Evolutionary conservation across 2,329 filamentous ascomycete genomes (phyloP).

Genomic region (Stylonectria norvegica): DNA sequence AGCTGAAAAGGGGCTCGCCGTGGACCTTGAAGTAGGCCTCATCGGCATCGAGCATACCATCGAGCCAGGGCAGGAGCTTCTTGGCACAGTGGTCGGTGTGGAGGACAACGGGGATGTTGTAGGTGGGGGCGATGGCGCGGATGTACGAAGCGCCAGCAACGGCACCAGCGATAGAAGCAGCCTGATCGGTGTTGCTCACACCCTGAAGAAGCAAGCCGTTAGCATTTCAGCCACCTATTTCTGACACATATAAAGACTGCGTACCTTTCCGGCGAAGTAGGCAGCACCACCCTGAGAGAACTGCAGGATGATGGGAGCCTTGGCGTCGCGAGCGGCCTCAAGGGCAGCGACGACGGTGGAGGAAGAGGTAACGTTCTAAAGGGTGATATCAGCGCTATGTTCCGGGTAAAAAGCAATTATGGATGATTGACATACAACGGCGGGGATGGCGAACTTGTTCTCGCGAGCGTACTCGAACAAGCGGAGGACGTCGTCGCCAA

Average conservation of each 20-base stretch:
- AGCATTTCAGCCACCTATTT: too few relatives aligned
- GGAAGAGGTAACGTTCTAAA: slow-evolving; percentile 82
- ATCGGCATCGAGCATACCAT: slow-evolving; percentile 91
- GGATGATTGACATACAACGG: slow-evolving; percentile 49
- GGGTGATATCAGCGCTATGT: slow-evolving; percentile 31
- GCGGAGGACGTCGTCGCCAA: slow-evolving; percentile 51
- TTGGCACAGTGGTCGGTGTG: slow-evolving; percentile 99
- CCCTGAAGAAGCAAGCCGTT: slow-evolving; percentile 46
- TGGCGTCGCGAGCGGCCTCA: slow-evolving; percentile 90
- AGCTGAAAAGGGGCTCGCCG: slow-evolving; percentile 89
- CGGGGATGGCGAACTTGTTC: slow-evolving; percentile 84
- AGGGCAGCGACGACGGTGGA: slow-evolving; percentile 75
- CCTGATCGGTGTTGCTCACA: slow-evolving; percentile 75
- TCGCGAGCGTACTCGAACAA: slow-evolving; percentile 90
- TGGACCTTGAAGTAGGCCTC: slow-evolving; percentile 93
- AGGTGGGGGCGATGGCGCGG: slow-evolving; percentile 78
- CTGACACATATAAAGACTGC: too few relatives aligned
- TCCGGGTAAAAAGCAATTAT: background rate
- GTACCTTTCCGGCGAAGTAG: slow-evolving; percentile 84
- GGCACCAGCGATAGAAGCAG: slow-evolving; percentile 82
- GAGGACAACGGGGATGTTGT: slow-evolving; percentile 86
- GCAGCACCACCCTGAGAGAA: slow-evolving; percentile 90
- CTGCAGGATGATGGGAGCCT: slow-evolving; percentile 90
- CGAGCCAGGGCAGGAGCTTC: slow-evolving; percentile 98
- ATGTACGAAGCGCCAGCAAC: slow-evolving; percentile 92